Base-by-base conservation (phyloP, 768 basidiomycete genomes). In the Hysterangium stoloniferum region DNA sequence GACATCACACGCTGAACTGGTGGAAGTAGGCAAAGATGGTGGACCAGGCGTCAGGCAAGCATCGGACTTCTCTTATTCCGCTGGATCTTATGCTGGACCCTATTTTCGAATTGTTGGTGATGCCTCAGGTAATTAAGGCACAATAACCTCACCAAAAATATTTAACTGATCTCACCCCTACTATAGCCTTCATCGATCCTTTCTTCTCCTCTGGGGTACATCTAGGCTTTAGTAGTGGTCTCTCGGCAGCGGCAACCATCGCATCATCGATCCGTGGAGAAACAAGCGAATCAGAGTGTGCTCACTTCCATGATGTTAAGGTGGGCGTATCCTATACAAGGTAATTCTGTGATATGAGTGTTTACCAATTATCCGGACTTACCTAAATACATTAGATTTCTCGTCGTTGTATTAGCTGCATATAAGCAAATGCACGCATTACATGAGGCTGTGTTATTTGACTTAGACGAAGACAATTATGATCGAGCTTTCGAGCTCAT, bases 161-260 rank as follows among this genome's bases (percentile, higher is more conserved):
- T 19, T 20, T 36, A 28, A 17, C 6, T 8, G 11, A 12, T 33
- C 32, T 11, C 25, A 17, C 9, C 37, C 27, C 22, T 24, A 7
- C 6, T 29, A 4, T 22, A 75, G 76, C 77, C 1, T 80, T 78
- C 58, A 80, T 82, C 50, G 79, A 82, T 55, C 79, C 79, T 0
- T 74, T 80, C 64, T 82, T 82, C 64, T 81, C 79, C 4, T 76
- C 74, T 7, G 79, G 79, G 1, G 70, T 82, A 15, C 79, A 82
- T 56, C 70, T 82, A n/a, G 79, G 79, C 15, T 66, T 80, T 61
- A 80, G 77, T n/a, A 77, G 77, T n/a, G 78, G 73, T 0, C 67
- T 82, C 20, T 76, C 78, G 15, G 78, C 79, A 22, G 73, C 78
- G 12, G 68, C 74, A 28, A 75, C 77, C 1, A 72, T 82, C 40